These are phyloP conservation scores for Xylariaceae sp. DNA, from an alignment of 2,329 filamentous ascomycete genomes.

Conservation along the genomic window DNA sequence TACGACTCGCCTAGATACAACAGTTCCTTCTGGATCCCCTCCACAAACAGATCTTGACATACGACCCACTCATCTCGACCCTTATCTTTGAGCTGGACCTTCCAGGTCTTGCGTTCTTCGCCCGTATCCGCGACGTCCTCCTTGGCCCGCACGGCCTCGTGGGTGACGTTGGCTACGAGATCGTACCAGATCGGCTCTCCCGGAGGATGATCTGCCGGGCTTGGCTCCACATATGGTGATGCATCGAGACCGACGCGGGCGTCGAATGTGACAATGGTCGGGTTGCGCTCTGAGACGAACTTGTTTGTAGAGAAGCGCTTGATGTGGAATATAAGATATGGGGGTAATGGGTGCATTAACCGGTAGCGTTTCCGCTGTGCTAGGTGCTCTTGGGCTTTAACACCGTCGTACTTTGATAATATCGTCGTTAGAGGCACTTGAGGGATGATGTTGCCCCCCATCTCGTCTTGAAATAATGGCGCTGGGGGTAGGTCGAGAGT, in stretches of 20 bases:
- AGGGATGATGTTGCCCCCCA: constrained; percentile 95
- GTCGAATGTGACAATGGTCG: constrained; percentile 97
- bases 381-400: constrained; percentile 85
- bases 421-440: constrained; percentile 84
- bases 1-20: constrained; percentile 94
- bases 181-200: constrained; percentile 93
- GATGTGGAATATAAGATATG: constrained; percentile 91
- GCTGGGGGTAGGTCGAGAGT: constrained; percentile 92
- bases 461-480: constrained; percentile 93
- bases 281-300: constrained; percentile 94
- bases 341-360: constrained; percentile 87
- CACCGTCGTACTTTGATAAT: constrained; percentile 90
- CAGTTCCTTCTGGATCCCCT: constrained; percentile 86
- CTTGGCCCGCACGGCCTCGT: constrained; percentile 77
- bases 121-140: constrained; percentile 90
- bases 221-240: constrained; percentile 89
- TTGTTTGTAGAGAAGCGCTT: constrained; percentile 98
- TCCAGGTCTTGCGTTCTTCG: constrained; percentile 90
- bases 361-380: constrained; percentile 89
- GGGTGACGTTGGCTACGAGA: constrained; percentile 92
- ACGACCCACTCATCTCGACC: constrained; percentile 88
- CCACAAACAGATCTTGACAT: constrained; percentile 92
- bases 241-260: constrained; percentile 81
- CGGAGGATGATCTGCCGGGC: constrained; percentile 71
- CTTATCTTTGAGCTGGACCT: constrained; percentile 86